Conservation (phyloP, 345 rosid species). For the Euclidium syriacum region DNA sequence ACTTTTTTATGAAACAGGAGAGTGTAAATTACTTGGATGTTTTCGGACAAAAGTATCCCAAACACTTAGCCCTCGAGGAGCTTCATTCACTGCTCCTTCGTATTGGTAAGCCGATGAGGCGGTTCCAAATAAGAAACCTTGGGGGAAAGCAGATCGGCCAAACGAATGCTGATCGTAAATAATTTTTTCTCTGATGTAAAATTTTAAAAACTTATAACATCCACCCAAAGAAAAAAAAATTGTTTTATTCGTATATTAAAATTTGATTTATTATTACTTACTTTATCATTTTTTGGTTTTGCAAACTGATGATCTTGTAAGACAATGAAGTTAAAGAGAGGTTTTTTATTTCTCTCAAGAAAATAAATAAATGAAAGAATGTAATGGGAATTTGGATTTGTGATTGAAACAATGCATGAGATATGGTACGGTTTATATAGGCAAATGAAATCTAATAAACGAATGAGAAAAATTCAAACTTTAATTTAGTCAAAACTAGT, state of each 20-base stretch:
- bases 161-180: background rate
- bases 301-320: background rate
- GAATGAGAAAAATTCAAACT: slow-evolving; percentile 2
- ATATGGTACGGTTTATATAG: slow-evolving; percentile 6
- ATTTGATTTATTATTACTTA: background rate
- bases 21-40: slow-evolving; percentile 22
- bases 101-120: slow-evolving; percentile 33
- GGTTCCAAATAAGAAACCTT: slow-evolving; percentile 29
- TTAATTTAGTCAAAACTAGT: slow-evolving; percentile 14
- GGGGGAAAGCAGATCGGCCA: slow-evolving; percentile 9
- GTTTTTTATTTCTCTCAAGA: background rate
- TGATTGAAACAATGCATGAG: background rate
- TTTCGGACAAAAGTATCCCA: slow-evolving; percentile 32
- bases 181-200: slow-evolving; percentile 7
- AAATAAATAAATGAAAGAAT: background rate
- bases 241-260: background rate
- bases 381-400: background rate
- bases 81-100: slow-evolving; percentile 23
- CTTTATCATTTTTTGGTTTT: slow-evolving; percentile 7
- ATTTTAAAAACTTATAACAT: background rate
- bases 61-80: slow-evolving; percentile 21
- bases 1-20: too few species aligned
- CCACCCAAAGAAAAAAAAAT: background rate
- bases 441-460: background rate
- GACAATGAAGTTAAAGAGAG: background rate